Percentiles rank a stretch among this genome's conserved stretches.
These are phyloP conservation scores for Silene latifolia DNA, from an alignment of 148 eudicot species.

Conservation along the genomic window DNA sequence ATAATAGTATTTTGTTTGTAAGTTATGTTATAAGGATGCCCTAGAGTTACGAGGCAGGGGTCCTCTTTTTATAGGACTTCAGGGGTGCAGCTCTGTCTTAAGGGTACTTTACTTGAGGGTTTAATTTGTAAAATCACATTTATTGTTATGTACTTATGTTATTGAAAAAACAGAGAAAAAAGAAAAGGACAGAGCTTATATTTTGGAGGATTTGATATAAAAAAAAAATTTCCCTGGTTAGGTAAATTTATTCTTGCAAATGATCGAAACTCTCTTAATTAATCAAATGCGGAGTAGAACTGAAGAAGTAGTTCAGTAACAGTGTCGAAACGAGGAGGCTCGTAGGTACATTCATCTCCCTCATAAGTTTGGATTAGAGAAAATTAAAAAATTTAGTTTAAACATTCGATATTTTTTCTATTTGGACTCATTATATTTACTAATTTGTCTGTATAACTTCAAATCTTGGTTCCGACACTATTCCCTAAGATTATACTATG, in stretches of 20 bases:
- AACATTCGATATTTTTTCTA: too few species aligned
- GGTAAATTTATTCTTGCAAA: not conserved
- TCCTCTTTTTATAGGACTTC: slow-evolving; percentile 20
- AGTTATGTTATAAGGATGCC: not conserved
- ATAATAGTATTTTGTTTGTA: not conserved
- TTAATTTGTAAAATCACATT: not conserved
- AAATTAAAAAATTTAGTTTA: too few species aligned
- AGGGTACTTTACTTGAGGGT: not conserved
- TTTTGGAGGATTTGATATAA: not conserved
- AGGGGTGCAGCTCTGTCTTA: not conserved
- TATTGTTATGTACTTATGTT: not conserved
- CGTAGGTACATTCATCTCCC: too few species aligned
- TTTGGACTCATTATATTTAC: too few species aligned
- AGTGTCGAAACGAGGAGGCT: too few species aligned
- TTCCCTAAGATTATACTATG: too few species aligned
- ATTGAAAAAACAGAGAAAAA: not conserved
- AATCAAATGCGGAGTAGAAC: too few species aligned
- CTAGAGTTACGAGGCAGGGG: not conserved
- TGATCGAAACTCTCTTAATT: too few species aligned
- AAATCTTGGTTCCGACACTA: too few species aligned
- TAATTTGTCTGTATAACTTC: too few species aligned
- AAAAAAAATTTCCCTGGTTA: not conserved
- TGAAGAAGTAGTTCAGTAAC: too few species aligned
- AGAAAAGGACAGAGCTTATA: not conserved
- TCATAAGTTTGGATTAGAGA: too few species aligned